Evolutionary conservation across 371 early-diverging fungal species (phyloP), one percentile per base, ranked within the genome.

Genomic region (Mucor racemosus): DNA sequence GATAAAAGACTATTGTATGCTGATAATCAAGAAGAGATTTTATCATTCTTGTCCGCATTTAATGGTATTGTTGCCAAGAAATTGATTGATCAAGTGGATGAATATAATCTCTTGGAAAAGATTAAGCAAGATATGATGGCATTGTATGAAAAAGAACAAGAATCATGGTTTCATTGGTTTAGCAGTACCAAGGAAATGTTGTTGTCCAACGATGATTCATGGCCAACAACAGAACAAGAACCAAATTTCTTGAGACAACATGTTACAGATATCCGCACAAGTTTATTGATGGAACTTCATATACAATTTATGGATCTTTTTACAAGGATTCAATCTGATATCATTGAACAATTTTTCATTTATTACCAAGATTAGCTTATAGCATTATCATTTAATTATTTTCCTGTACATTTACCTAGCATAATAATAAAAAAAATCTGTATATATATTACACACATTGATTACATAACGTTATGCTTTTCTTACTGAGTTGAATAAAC

Each of bases 221-320:
- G 1, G 26, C 26, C 26, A 26, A 3, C 55, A 36, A 4, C 36
- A 4, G 68, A 72, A 6, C 14, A 53, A 14, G 53, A 53, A 2
- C 14, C 31, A 21, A 31, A 53, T 31, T 68, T 72, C n/a, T 46
- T 68, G 19, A 64, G 56, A 48, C 44, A 68, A 1, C 48, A 65
- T 58, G 7, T 68, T 2, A 11, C 62, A 10, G 57, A 68, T 10
- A 40, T 72, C 7, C 50, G 58, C 8, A 55, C 65, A 31, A 57
- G 21, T 54, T 26, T 72, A 10, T 62, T 72, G 26, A 61, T 65
- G 56, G 58, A 68, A 14, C 58, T 68, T 15, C 68, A 72, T 34
- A 14, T 48, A 21, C 68, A 72, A n/a, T 67, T 72, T 34, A 62
- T 65, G 44, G 62, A 68, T 39, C 54, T 72, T 31, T 68, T 48